Base-by-base conservation (phyloP, 495 filamentous ascomycete species). In the Cladorrhinum samala region DNA sequence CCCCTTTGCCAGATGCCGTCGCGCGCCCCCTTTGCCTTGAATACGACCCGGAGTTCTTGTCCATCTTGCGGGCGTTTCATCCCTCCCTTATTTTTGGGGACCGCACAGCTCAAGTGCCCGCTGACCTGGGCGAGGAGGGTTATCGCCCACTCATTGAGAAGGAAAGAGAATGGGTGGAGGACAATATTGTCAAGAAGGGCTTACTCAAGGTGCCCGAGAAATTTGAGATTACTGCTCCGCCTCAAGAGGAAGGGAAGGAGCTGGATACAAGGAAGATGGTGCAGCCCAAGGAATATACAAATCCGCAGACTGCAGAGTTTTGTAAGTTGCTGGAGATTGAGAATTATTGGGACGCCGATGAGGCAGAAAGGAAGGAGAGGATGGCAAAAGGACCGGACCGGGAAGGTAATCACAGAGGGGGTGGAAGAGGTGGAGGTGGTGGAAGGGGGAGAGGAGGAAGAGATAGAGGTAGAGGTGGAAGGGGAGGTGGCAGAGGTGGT, bases 31-130 rank as follows among this genome's bases (percentile, higher is more conserved):
- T 62, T 54, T 62, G 66, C 5, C 80, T 97, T 3, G 68, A 82
- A 27, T 96, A 97, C 66, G 93, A 98, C 66, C 82, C 83, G 24
- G 93, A 98, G 72, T 98, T 91, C 91, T 82, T 97, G 2, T 85
- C 93, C 7, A 95, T 98, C 57, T 88, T 84, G 1, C 89, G 91
- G 13, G 83, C 83, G 1, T 91, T 95, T 61, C 82, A 85, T 21
- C 53, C 74, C 0, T 72, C 80, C 30, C 71, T 89, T 2, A 61
- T 66, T 4, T 69, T 91, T 30, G 85, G 85, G 23, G 72, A 87
- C 56, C 73, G 70, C 2, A 62, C 53, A 9, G 74, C 77, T 1
- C 60, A 57, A 8, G 56, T 71, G 0, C 72, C 86, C 0, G 58
- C 65, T 0, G 69, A 89, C 53, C 68, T 76, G n/a, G 85, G 87